phyloP scores from a whole-genome alignment of 257 asterid species.

The Penstemon newberryi region DNA sequence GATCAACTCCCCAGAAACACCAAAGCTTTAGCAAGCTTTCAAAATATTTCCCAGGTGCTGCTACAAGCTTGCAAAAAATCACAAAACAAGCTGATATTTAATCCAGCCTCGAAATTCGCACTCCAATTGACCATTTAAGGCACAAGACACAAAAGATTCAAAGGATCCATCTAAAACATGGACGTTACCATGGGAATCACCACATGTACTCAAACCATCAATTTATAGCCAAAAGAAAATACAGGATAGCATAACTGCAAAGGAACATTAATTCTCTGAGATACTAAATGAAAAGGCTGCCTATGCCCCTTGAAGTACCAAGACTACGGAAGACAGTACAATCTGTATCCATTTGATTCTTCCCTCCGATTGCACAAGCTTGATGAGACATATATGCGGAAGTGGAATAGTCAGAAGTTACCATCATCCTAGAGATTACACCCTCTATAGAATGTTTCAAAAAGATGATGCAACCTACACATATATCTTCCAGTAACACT shows the following conservation, averaged over 20 bases:
- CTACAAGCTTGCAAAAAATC: conserved; percentile 26
- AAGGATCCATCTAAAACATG: conserved; percentile 7
- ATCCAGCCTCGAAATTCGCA: conserved; percentile 21
- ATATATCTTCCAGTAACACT: conserved; percentile 13
- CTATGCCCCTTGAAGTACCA: neutral
- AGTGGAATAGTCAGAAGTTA: conserved; percentile 12
- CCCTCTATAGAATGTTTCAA: conserved; percentile 30
- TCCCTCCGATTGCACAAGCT: neutral
- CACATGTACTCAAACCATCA: conserved; percentile 19
- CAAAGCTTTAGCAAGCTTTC: conserved; percentile 25
- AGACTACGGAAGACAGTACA: neutral
- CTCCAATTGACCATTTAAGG: conserved; percentile 10
- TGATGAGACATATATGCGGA: conserved; percentile 19
- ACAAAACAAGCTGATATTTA: conserved; percentile 20
- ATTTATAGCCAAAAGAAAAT: neutral
- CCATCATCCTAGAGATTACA: neutral
- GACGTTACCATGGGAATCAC: conserved; percentile 11
- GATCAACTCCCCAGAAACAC: conserved; percentile 5
- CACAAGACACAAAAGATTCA: neutral
- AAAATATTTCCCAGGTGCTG: conserved; percentile 16
- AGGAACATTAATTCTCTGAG: conserved; percentile 1
- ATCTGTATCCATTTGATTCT: neutral
- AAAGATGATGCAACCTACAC: conserved; percentile 13
- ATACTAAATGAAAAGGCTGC: conserved; percentile 14
- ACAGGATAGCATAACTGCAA: neutral